Conservation (phyloP, 2,329 filamentous ascomycete genomes). For the Gyromitra esculenta region DNA sequence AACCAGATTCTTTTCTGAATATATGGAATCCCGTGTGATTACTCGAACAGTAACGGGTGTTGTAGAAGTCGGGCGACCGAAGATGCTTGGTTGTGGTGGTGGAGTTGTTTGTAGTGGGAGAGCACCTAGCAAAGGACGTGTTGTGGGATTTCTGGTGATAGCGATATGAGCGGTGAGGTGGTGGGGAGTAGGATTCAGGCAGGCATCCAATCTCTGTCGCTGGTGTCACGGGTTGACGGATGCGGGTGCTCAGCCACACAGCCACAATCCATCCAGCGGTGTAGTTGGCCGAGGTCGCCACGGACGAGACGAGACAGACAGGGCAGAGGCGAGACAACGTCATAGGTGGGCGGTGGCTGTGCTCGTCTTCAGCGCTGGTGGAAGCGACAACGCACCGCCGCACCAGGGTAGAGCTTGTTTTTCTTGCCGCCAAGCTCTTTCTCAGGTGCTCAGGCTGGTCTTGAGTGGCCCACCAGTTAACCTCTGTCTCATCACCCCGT, state of each 20-base stretch:
- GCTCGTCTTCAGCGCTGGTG: neutral
- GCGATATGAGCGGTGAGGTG: neutral
- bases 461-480: neutral
- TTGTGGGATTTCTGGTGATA: neutral
- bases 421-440: neutral
- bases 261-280: neutral
- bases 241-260: neutral
- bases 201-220: slow-evolving; percentile 8
- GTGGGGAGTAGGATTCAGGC: slow-evolving; percentile 11
- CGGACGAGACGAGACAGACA: no score
- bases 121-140: no score
- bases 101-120: no score
- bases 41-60: neutral
- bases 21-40: neutral
- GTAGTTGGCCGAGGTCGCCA: neutral
- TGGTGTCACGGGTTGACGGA: neutral
- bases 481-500: neutral
- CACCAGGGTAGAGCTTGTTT: slow-evolving; percentile 6
- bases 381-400: slow-evolving; percentile 1
- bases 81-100: no score
- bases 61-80: neutral
- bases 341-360: neutral
- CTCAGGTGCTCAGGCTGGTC: neutral
- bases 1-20: no score
- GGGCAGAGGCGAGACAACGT: neutral